phyloP scores from a whole-genome alignment of 352 stramenopile genomes.

The Phytophthora agathidicida region DNA sequence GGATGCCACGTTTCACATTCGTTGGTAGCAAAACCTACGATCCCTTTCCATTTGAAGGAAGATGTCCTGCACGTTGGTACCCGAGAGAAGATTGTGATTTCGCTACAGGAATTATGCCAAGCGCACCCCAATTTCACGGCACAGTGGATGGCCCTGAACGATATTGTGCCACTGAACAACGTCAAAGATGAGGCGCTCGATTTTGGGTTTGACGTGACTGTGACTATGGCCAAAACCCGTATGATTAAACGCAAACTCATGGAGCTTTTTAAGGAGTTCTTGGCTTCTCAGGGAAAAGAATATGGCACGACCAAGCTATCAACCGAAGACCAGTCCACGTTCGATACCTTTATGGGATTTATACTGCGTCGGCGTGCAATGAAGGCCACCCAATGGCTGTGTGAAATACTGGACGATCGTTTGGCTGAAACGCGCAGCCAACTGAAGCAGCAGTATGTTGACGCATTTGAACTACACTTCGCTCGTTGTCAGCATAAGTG shows the following conservation, averaged over 20 bases:
- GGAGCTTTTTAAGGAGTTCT: slow-evolving; percentile 5
- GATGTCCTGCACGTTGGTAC: slow-evolving; percentile 13
- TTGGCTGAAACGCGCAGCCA: slow-evolving; percentile 22
- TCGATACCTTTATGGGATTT: slow-evolving; percentile 35
- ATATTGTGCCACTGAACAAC: slow-evolving; percentile 24
- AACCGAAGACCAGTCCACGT: slow-evolving; percentile 16
- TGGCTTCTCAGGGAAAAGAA: slow-evolving; percentile 1
- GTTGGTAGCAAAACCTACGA: slow-evolving; percentile 7
- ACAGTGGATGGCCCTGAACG: slow-evolving; percentile 36
- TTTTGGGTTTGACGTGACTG: slow-evolving; percentile 34
- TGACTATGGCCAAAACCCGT: not conserved
- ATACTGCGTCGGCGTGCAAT: slow-evolving; percentile 31
- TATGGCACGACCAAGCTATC: slow-evolving; percentile 7
- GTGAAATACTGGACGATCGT: slow-evolving; percentile 7
- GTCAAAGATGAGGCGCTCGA: slow-evolving; percentile 49
- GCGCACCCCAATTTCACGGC: slow-evolving; percentile 24
- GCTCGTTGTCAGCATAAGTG: slow-evolving; percentile 55
- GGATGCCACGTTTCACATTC: slow-evolving; percentile 30
- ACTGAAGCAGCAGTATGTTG: slow-evolving; percentile 10
- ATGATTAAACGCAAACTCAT: slow-evolving; percentile 3
- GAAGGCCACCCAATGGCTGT: slow-evolving; percentile 28
- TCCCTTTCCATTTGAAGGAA: slow-evolving; percentile 33
- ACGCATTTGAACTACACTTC: slow-evolving; percentile 28
- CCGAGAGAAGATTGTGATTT: slow-evolving; percentile 20
- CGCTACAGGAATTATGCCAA: slow-evolving; percentile 34